A percentile compares a stretch with the other conserved stretches of the same genome.
These are phyloP conservation scores for Cercospora citrullina DNA, from an alignment of 2,329 filamentous ascomycete species.

Conservation along the genomic window DNA sequence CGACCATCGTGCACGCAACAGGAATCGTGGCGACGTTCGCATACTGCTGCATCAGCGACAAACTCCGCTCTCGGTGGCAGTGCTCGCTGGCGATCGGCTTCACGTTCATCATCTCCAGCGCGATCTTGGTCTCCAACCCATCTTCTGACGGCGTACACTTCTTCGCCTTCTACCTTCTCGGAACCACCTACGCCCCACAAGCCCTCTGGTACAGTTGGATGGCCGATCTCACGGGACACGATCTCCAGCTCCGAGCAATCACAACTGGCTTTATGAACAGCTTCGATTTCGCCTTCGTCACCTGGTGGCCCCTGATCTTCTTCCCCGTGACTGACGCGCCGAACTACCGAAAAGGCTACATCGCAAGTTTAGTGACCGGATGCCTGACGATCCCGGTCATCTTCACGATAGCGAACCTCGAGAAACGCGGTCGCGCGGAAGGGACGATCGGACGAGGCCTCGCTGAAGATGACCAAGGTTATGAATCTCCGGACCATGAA, in stretches of 20 bases:
- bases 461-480: background rate
- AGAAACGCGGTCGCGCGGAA: conserved; percentile 12
- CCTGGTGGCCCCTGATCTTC: conserved; percentile 27
- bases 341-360: conserved; percentile 28
- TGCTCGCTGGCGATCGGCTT: conserved; percentile 46
- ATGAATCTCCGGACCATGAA: background rate
- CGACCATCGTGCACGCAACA: conserved; percentile 45
- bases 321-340: conserved; percentile 30
- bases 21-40: conserved; percentile 47
- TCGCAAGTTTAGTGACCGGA: conserved; percentile 25
- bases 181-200: conserved; percentile 50
- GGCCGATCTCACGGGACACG: conserved; percentile 46
- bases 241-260: conserved; percentile 47
- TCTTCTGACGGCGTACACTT: conserved; percentile 43
- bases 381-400: conserved; percentile 24
- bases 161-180: conserved; percentile 49
- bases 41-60: conserved; percentile 47
- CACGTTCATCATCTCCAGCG: conserved; percentile 46
- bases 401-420: conserved; percentile 15
- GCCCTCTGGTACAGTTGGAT: conserved; percentile 53
- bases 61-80: conserved; percentile 47
- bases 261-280: conserved; percentile 39
- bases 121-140: conserved; percentile 42
- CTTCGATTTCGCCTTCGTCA: conserved; percentile 27
- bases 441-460: conserved; percentile 15